These are phyloP conservation scores for Tuctoria greenei DNA, from an alignment of 176 grass and related monocot species.

Conservation along the genomic window DNA sequence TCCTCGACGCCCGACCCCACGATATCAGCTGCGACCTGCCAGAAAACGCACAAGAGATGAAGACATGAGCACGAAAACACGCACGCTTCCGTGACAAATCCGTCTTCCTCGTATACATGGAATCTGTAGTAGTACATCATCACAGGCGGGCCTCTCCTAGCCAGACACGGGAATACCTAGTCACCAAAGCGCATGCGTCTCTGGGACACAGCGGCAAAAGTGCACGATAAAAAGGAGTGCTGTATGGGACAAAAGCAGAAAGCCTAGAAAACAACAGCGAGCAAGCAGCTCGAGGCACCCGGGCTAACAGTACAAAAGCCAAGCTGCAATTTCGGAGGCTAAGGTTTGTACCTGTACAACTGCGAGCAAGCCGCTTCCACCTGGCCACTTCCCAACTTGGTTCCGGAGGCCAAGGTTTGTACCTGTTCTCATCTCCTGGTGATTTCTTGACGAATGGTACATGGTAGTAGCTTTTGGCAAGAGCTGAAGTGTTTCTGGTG, in stretches of 20 bases:
- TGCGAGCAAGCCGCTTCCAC: conserved; percentile 31
- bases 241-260: conserved; percentile 30
- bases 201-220: background rate
- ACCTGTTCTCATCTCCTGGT: conserved; percentile 5
- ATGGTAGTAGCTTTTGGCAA: background rate
- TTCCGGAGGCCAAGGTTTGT: conserved; percentile 10
- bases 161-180: conserved; percentile 23
- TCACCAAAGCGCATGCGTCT: conserved; percentile 16
- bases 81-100: conserved; percentile 35
- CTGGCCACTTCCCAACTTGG: conserved; percentile 14
- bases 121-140: conserved; percentile 12
- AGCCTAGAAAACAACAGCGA: conserved; percentile 32
- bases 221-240: conserved; percentile 45
- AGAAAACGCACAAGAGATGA: conserved; percentile 1
- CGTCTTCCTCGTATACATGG: conserved; percentile 5
- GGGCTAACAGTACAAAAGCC: conserved; percentile 24
- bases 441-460: background rate
- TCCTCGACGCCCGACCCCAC: conserved; percentile 16
- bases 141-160: conserved; percentile 24
- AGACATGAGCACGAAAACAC: conserved; percentile 17
- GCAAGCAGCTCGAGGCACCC: conserved; percentile 8
- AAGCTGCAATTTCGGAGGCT: conserved; percentile 23
- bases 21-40: background rate
- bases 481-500: background rate
- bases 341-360: no score